Base-by-base conservation (phyloP, 2,329 filamentous ascomycete genomes). In the Anthostomella pinea region DNA sequence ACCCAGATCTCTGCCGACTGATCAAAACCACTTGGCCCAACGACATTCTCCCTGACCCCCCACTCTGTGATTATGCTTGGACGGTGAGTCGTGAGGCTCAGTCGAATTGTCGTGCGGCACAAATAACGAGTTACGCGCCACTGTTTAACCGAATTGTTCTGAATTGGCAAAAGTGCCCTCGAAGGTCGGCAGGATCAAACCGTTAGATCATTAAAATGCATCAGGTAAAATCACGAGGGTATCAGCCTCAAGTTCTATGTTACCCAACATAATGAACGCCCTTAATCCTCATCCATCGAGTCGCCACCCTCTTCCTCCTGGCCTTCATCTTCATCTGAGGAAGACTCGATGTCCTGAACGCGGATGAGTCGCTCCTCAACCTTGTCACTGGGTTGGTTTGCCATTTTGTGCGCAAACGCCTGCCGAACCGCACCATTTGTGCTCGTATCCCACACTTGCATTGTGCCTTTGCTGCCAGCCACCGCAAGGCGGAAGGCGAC, bases 361-460 rank as follows among this genome's bases (percentile, higher is more conserved):
- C 83, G 85, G 5, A 97, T 79, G 30, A 93, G 69, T 39, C 87
- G 78, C 64, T 98, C 91, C 60, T 79, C 75, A 16, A 81, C 79
- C 30, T 80, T 77, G 11, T 72, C 79, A 31, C 78, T 78, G 6
- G 72, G 66, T 44, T 72, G 59, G 47, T 54, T 48, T 13, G 78
- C 74, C 39, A 91, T 73, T 39, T 79, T 82, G 54, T 70, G 79
- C 22, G 85, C 88, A 67, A 98, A 98, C 2, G 85, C 83, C 46
- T 84, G 77, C 40, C 93, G 79, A 20, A 98, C 88, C 17, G 85
- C 84, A 10, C 79, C 79, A 61, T 98, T 98, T 39, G 93, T 98
- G 62, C 87, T 79, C 15, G 93, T 96, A 64, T 97, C 91, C 93
- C 93, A 98, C 35, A 98, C 82, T 61, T 95, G 87, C 58, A 97